Percentiles rank a stretch among this genome's conserved stretches.
Evolutionary conservation across 2,329 filamentous ascomycete species (phyloP).

Genomic region (Pyricularia sp.): DNA sequence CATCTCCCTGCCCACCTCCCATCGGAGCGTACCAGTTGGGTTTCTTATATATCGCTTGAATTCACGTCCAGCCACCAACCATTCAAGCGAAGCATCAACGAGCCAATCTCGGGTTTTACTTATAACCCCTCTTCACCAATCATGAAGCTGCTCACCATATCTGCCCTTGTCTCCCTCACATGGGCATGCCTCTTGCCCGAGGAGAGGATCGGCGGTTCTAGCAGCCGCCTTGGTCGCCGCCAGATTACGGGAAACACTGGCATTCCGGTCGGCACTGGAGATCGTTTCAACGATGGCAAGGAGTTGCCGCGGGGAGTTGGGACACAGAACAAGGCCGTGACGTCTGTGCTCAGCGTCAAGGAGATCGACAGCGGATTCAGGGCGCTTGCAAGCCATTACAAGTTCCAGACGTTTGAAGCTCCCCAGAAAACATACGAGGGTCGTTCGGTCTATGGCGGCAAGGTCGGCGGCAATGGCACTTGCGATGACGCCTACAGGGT

Average conservation of each 20-base stretch:
- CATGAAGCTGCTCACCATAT: neutral
- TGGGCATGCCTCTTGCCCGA: conserved; percentile 27
- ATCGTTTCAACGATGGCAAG: conserved; percentile 29
- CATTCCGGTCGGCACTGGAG: conserved; percentile 30
- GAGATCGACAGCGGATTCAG: conserved; percentile 35
- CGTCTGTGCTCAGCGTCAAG: conserved; percentile 31
- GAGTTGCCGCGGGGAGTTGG: conserved; percentile 26
- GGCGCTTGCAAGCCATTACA: conserved; percentile 28
- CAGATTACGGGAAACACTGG: conserved; percentile 11
- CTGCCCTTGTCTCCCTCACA: neutral
- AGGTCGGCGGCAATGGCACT: conserved; percentile 23
- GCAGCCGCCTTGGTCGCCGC: conserved; percentile 7
- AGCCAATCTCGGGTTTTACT: neutral
- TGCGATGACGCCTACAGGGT: conserved; percentile 24
- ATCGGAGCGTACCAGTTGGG: neutral
- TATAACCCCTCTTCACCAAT: neutral
- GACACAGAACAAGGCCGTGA: conserved; percentile 22
- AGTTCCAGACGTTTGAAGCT: conserved; percentile 28
- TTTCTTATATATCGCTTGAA: neutral
- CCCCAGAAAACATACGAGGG: conserved; percentile 34
- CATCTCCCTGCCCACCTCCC: neutral
- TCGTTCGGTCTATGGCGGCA: conserved; percentile 25
- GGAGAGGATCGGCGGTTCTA: conserved; percentile 16
- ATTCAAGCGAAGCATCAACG: neutral
- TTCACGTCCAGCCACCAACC: neutral